Conservation (phyloP, 2,329 filamentous ascomycete species). For the Clarireedia monteithiana region DNA sequence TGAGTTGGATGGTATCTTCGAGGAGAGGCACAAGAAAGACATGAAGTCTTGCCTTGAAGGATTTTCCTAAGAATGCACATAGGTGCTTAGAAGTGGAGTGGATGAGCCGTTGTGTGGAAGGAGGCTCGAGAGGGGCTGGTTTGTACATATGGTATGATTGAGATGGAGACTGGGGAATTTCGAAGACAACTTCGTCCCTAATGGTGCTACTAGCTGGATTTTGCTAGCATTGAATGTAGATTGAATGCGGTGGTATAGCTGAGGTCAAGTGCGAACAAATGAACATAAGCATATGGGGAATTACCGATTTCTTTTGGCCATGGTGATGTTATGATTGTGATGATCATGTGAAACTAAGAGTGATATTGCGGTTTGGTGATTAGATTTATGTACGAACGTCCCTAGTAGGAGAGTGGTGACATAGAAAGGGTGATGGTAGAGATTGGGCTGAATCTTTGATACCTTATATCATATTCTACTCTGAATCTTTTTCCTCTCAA, state of each 20-base stretch:
- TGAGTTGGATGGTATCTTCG: background rate
- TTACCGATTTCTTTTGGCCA: too few relatives aligned
- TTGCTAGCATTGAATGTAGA: background rate
- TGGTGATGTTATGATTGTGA: too few relatives aligned
- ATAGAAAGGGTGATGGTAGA: too few relatives aligned
- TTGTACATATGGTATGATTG: background rate
- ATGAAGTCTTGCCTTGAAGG: background rate
- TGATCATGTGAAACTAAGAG: too few relatives aligned
- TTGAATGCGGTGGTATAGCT: background rate
- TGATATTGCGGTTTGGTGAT: too few relatives aligned
- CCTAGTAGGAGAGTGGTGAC: too few relatives aligned
- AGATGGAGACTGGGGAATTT: background rate
- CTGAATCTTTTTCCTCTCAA: too few relatives aligned
- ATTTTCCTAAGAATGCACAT: background rate
- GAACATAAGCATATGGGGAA: background rate
- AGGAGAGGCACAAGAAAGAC: background rate
- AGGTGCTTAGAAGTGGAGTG: background rate
- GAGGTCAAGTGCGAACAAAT: background rate
- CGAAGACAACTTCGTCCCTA: background rate
- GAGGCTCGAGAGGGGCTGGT: background rate
- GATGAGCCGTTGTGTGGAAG: background rate
- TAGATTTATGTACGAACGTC: too few relatives aligned
- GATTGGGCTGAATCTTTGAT: too few relatives aligned
- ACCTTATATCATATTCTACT: too few relatives aligned
- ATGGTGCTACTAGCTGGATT: background rate